Base-by-base conservation (phyloP, 2,329 filamentous ascomycete genomes). In the Ophiostoma ips region DNA sequence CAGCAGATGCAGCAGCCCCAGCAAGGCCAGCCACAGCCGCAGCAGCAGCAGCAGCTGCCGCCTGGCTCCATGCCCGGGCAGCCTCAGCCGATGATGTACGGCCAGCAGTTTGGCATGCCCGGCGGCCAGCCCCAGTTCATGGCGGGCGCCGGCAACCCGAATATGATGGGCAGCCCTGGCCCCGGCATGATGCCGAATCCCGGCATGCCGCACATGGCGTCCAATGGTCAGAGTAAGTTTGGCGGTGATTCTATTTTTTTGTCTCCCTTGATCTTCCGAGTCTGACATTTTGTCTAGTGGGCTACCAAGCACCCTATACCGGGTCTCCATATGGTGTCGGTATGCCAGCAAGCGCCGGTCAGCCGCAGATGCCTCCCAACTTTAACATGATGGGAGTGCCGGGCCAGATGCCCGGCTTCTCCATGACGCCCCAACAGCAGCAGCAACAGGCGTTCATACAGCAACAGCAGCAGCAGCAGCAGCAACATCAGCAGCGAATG, bases 131-230 rank as follows among this genome's bases (percentile, higher is more conserved):
- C 65, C 52, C 65, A 62, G 55, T 78, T 76, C 21, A 50, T 53
- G 50, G 45, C 51, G 16, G 53, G 46, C 57, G 68, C 68, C 46
- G 69, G 69, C 45, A 71, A 67, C 56, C 70, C 70, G 48, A 76
- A 73, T 54, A 61, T 74, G 63, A 76, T 79, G 72, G 76, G 76
- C 69, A 65, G 66, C 56, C 64, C 64, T 55, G 72, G 70, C 37
- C 69, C 71, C 65, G 75, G 71, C 60, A 79, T 81, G 76, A 80
- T 81, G 77, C 77, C 75, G 65, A 77, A 72, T 61, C 64, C 73
- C 58, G 71, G 66, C 60, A 76, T 79, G 73, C 71, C 70, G 55
- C 73, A 75, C 61, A 77, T 79, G 73, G 67, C 68, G 56, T 64
- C 55, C 19, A 79, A 77, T 68, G 73, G 75, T 49, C 75, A 78